Percentiles rank a stretch among this genome's conserved stretches.
Evolutionary conservation across 495 filamentous ascomycete genomes (phyloP).

Genomic region (Trichoderma erinaceum): DNA sequence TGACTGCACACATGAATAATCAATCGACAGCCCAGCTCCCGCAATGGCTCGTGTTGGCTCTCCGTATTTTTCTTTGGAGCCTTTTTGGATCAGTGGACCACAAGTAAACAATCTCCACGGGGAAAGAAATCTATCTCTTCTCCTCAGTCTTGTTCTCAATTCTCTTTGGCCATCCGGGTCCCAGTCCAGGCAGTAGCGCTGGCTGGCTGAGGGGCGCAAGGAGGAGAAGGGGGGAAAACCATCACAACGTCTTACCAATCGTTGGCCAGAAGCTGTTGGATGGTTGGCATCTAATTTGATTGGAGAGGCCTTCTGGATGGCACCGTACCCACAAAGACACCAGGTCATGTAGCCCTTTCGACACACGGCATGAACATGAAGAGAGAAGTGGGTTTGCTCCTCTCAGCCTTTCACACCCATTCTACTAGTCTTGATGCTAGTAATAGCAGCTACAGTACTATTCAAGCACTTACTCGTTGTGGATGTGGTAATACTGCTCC

Average conservation of each 20-base stretch:
- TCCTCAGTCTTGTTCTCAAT: not conserved
- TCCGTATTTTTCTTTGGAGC: not conserved
- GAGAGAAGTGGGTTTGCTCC: not conserved
- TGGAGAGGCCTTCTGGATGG: slow-evolving; percentile 1
- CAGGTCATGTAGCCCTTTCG: not conserved
- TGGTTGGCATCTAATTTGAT: not conserved
- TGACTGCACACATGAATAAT: not conserved
- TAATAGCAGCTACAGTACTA: not conserved
- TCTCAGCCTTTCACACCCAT: slow-evolving; percentile 11
- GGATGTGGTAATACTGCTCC: not conserved
- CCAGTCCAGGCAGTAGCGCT: not conserved
- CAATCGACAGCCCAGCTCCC: not conserved
- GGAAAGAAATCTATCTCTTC: not conserved
- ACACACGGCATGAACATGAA: not conserved
- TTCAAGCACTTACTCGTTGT: not conserved
- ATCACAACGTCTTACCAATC: not conserved
- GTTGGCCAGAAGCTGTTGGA: not conserved
- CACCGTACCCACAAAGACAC: not conserved
- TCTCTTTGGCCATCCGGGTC: slow-evolving; percentile 9
- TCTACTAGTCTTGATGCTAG: not conserved
- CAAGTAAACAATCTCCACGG: not conserved
- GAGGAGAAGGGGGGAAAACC: not conserved
- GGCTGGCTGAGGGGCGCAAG: not conserved
- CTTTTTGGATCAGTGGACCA: not conserved
- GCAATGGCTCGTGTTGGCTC: not conserved